phyloP scores from a whole-genome alignment of 768 basidiomycete species.

The Sarcodon aspratus region DNA sequence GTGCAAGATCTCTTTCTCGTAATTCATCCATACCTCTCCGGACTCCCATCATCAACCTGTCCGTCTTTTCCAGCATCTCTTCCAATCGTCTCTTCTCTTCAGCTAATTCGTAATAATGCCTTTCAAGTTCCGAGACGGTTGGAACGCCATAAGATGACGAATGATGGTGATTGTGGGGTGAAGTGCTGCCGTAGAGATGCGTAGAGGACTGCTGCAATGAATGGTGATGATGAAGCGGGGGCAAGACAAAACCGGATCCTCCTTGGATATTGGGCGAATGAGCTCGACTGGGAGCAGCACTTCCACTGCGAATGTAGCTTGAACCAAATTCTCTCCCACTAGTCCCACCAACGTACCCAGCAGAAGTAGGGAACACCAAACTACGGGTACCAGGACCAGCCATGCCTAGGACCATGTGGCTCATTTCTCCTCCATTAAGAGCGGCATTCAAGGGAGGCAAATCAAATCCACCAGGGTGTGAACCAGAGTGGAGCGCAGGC shows the following conservation, averaged over 20 bases:
- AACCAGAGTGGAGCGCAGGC: conserved; percentile 11
- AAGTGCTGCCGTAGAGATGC: conserved; percentile 9
- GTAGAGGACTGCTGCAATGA: conserved; percentile 10
- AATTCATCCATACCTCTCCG: conserved; percentile 72
- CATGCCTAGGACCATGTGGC: conserved; percentile 3
- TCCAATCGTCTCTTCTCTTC: conserved; percentile 56
- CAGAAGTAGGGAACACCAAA: not conserved
- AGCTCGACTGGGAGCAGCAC: conserved; percentile 45
- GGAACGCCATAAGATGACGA: conserved; percentile 25
- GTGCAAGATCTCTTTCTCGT: conserved; percentile 25
- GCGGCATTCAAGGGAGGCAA: conserved; percentile 46
- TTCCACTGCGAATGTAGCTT: conserved; percentile 55
- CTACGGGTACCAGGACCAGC: conserved; percentile 10
- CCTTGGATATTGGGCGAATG: conserved; percentile 44
- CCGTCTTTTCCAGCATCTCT: conserved; percentile 68
- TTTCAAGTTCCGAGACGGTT: conserved; percentile 51
- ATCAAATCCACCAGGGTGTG: conserved; percentile 39
- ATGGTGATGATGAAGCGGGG: conserved; percentile 15
- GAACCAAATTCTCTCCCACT: conserved; percentile 12
- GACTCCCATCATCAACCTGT: conserved; percentile 59
- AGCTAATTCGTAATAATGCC: conserved; percentile 55
- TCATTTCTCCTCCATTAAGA: conserved; percentile 20
- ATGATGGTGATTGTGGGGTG: conserved; percentile 37
- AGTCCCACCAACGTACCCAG: not conserved
- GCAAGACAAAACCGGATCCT: conserved; percentile 27